phyloP scores from a whole-genome alignment of 2,329 filamentous ascomycete species.

The Talaromyces albobiverticillius region DNA sequence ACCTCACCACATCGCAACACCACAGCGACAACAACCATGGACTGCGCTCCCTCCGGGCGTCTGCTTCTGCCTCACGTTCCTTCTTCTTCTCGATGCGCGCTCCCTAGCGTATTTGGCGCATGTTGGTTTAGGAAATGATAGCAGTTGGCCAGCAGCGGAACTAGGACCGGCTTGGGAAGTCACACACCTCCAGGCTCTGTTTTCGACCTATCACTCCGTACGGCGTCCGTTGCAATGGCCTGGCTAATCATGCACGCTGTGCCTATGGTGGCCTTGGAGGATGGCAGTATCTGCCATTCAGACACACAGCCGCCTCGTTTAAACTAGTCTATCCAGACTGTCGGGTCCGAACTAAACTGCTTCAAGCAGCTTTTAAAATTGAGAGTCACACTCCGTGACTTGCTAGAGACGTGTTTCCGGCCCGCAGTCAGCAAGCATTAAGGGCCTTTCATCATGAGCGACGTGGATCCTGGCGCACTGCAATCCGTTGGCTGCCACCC shows the following conservation, averaged over 20 bases:
- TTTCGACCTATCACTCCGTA: constrained; percentile 9
- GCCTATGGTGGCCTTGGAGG: constrained; percentile 5
- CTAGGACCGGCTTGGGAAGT: constrained; percentile 7
- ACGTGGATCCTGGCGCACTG: constrained; percentile 7
- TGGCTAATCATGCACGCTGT: constrained; percentile 7
- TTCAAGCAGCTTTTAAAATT: constrained; percentile 17
- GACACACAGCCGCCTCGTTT: constrained; percentile 32
- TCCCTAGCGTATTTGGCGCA: not conserved
- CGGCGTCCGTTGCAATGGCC: no score
- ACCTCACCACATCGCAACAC: not conserved
- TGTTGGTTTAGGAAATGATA: not conserved
- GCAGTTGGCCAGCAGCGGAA: constrained; percentile 1
- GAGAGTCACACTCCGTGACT: constrained; percentile 11
- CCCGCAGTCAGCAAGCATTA: constrained; percentile 8
- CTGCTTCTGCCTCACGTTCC: not conserved
- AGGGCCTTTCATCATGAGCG: constrained; percentile 6
- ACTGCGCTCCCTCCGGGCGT: no score
- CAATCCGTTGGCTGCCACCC: constrained; percentile 5
- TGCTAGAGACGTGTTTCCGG: constrained; percentile 12
- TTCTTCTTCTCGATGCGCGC: not conserved
- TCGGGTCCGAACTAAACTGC: constrained; percentile 30
- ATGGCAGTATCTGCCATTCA: constrained; percentile 15
- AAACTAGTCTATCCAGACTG: constrained; percentile 32
- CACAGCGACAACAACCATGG: not conserved
- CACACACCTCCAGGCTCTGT: constrained; percentile 2